Evolutionary conservation across 176 grass and related monocot genomes (phyloP), one percentile per base, ranked within the genome.

Genomic region (Carex scoparia): DNA sequence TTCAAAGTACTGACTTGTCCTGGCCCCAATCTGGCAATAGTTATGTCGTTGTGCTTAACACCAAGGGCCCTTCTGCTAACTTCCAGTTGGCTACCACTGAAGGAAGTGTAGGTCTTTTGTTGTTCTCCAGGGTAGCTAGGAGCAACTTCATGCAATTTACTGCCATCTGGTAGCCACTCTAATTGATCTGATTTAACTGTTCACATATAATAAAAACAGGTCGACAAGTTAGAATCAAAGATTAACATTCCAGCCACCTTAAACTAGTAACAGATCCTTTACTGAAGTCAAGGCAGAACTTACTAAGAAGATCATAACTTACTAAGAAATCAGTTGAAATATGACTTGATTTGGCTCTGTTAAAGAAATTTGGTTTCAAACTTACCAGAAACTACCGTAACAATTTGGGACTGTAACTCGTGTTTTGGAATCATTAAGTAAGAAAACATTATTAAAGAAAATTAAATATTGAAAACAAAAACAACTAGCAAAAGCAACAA

Each of bases 111-210:
- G 35, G 85, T 92, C 84, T 92, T 95, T 74, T 85, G 79, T 78
- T 89, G 85, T 74, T 94, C 82, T 82, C 88, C 86, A 84, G 94
- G 86, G 67, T 68, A 89, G 2, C 59, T 74, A 80, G 85, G 65
- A 61, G 89, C 81, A 66, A 68, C 44, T 86, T 87, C 87, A 54
- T 86, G 79, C 81, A 98, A 81, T 87, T 94, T 91, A 80, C 93
- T 94, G 56, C 95, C 95, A 87, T 95, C 91, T 84, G 93, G 93
- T 79, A 98, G 84, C 93, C 95, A 98, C 68, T 98, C 83, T 35
- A 98, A 87, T 72, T 92, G 86, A 88, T 84, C 84, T 87, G 95
- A 92, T 78, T 89, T 98, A 46, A 98, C 95, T 98, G 93, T 13
- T 62, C 16, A 87, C 48, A 49, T 32, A 88, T 77, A 28, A 83